These are phyloP conservation scores for Dioscorea alata DNA, from an alignment of 106 monocot species.

Conservation along the genomic window DNA sequence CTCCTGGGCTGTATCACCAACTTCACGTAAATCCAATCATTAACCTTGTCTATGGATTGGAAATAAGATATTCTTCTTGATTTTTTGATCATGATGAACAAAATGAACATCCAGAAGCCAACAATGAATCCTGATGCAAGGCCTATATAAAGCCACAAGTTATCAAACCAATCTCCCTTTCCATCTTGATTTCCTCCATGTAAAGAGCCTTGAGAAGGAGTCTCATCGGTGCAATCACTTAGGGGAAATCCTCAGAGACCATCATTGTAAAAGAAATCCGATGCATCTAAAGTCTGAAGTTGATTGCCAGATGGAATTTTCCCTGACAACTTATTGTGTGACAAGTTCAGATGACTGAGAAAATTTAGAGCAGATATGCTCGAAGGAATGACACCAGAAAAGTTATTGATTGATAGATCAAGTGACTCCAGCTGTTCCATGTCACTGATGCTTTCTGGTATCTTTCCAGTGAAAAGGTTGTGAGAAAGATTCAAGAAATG, in stretches of 20 bases:
- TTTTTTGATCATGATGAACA: neutral
- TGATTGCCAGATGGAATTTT: conserved; percentile 24
- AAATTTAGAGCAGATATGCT: conserved; percentile 6
- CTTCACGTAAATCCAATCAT: neutral
- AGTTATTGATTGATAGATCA: conserved; percentile 21
- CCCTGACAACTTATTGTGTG: conserved; percentile 24
- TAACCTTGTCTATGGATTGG: too few relatives aligned
- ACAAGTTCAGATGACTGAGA: conserved; percentile 24
- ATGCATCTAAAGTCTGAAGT: conserved; percentile 13
- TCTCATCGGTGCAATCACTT: neutral
- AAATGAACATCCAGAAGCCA: neutral
- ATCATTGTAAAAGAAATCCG: conserved; percentile 18
- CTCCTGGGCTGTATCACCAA: neutral
- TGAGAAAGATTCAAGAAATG: conserved; percentile 16
- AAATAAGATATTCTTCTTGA: conserved; percentile 4
- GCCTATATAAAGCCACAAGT: neutral
- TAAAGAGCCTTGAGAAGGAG: neutral
- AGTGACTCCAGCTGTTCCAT: conserved; percentile 13
- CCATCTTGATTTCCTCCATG: neutral
- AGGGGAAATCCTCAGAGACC: conserved; percentile 22
- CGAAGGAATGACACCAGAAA: conserved; percentile 24
- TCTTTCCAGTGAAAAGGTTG: conserved; percentile 13
- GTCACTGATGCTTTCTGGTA: conserved; percentile 6
- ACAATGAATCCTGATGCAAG: neutral
- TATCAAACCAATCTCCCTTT: neutral